Percentiles rank a stretch among this genome's conserved stretches.
phyloP scores from a whole-genome alignment of 768 basidiomycete species.

The Kwoniella sp. region DNA sequence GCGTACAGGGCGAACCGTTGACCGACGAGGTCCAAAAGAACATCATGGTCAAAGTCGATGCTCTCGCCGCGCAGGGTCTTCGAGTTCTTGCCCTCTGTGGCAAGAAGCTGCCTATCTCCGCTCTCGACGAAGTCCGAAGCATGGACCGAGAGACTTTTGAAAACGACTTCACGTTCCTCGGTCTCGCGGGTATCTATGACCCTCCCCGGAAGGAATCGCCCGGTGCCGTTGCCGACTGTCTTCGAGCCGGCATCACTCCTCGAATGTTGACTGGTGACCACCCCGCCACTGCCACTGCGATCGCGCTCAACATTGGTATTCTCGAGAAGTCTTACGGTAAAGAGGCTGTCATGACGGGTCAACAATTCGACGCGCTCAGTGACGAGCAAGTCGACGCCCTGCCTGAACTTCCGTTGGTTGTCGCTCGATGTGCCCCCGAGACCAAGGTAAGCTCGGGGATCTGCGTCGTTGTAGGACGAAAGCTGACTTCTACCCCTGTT shows the following conservation, averaged over 20 bases:
- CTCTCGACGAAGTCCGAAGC: constrained; percentile 46
- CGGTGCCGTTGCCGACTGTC: constrained; percentile 62
- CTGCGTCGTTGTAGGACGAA: constrained; percentile 24
- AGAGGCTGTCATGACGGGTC: constrained; percentile 57
- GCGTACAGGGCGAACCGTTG: constrained; percentile 46
- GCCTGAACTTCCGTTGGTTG: constrained; percentile 62
- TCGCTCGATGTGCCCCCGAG: constrained; percentile 64
- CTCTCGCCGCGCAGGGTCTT: constrained; percentile 58
- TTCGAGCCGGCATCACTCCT: constrained; percentile 62
- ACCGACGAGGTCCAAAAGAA: constrained; percentile 42
- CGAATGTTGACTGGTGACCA: constrained; percentile 65
- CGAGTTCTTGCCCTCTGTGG: constrained; percentile 59
- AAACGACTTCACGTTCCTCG: constrained; percentile 61
- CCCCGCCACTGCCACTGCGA: constrained; percentile 63
- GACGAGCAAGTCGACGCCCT: constrained; percentile 63
- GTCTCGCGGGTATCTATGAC: constrained; percentile 63
- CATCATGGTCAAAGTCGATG: constrained; percentile 48
- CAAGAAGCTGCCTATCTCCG: constrained; percentile 52
- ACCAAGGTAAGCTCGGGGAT: constrained; percentile 44
- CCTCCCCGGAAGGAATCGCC: constrained; percentile 64
- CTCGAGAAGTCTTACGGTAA: constrained; percentile 49
- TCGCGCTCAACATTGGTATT: constrained; percentile 63
- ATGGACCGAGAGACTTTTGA: constrained; percentile 60
- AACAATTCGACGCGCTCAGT: constrained; percentile 63
- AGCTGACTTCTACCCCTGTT: neutral